These are phyloP conservation scores for Podospora bellae-mahoneyi DNA, from an alignment of 495 filamentous ascomycete species.

Conservation along the genomic window DNA sequence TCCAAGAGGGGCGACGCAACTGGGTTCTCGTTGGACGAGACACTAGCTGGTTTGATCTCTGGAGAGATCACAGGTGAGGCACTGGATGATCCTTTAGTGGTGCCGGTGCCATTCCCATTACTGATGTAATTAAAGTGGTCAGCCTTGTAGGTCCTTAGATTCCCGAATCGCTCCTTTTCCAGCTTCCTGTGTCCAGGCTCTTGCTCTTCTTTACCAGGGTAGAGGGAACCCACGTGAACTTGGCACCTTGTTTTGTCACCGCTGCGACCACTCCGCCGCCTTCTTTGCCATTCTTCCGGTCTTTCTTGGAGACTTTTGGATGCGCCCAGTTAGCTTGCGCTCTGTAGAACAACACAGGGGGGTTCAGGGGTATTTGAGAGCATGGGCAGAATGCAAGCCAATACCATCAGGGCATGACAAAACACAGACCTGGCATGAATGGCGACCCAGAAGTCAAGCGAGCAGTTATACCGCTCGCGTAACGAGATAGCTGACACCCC, in stretches of 20 bases:
- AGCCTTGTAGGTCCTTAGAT: constrained; percentile 18
- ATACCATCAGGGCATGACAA: not conserved
- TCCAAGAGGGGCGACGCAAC: constrained; percentile 43
- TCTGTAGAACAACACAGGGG: not conserved
- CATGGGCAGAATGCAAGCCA: not conserved
- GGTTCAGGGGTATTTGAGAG: not conserved
- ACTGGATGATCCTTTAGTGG: constrained; percentile 37
- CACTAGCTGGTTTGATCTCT: constrained; percentile 39
- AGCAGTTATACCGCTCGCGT: constrained; percentile 41
- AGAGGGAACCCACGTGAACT: constrained; percentile 44
- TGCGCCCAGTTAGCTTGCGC: constrained; percentile 17
- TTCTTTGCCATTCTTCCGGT: constrained; percentile 53
- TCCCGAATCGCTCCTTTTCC: not conserved
- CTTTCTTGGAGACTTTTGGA: constrained; percentile 44
- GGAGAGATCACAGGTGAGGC: constrained; percentile 43
- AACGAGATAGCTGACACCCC: constrained; percentile 15
- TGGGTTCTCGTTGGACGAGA: constrained; percentile 37
- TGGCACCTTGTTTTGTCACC: constrained; percentile 51
- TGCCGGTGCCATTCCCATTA: constrained; percentile 23
- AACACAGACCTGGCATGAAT: constrained; percentile 48
- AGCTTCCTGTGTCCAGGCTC: not conserved
- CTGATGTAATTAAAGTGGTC: constrained; percentile 23
- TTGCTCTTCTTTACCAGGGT: constrained; percentile 16
- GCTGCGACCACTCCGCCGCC: constrained; percentile 49
- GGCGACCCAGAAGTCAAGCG: constrained; percentile 24